phyloP scores from a whole-genome alignment of 1,284 basidiomycete species.

The Malassezia globosa region DNA sequence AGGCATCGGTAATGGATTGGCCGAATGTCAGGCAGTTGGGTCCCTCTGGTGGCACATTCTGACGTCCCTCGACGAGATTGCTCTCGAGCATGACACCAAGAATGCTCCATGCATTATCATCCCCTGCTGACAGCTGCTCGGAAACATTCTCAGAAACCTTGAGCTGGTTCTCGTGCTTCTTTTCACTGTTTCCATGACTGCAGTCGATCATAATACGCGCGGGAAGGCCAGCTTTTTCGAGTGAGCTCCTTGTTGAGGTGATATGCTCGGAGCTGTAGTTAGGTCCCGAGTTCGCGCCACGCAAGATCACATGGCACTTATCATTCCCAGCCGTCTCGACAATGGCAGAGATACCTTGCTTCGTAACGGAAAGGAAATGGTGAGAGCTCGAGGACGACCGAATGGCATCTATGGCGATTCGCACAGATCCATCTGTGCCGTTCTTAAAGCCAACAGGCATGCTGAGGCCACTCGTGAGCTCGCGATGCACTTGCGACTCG shows the following conservation, averaged over 20 bases:
- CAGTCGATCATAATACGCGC: slow-evolving; percentile 57
- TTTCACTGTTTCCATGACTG: slow-evolving; percentile 62
- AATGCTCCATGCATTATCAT: slow-evolving; percentile 52
- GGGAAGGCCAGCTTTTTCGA: slow-evolving; percentile 25
- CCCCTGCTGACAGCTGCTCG: slow-evolving; percentile 26
- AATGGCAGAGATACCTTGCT: slow-evolving; percentile 57
- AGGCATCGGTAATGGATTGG: slow-evolving; percentile 40
- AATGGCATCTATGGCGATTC: slow-evolving; percentile 83
- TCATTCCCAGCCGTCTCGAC: slow-evolving; percentile 46
- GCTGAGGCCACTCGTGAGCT: slow-evolving; percentile 68
- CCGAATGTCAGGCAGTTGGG: slow-evolving; percentile 33
- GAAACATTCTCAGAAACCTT: slow-evolving; percentile 53
- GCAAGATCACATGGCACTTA: slow-evolving; percentile 44
- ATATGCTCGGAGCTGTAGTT: slow-evolving; percentile 39
- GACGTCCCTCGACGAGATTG: slow-evolving; percentile 60
- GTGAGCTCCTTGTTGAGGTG: slow-evolving; percentile 22
- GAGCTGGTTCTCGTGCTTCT: slow-evolving; percentile 55
- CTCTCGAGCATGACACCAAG: slow-evolving; percentile 97
- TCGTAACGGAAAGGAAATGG: slow-evolving; percentile 95
- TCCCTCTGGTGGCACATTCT: slow-evolving; percentile 32
- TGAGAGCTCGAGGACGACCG: slow-evolving; percentile 79
- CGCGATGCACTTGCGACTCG: slow-evolving; percentile 86
- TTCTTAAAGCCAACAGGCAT: slow-evolving; percentile 74
- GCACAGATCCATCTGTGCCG: slow-evolving; percentile 48
- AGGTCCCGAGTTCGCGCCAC: slow-evolving; percentile 43